phyloP scores from a whole-genome alignment of 192 early-diverging fungal species.

The Mortierella antarctica region DNA sequence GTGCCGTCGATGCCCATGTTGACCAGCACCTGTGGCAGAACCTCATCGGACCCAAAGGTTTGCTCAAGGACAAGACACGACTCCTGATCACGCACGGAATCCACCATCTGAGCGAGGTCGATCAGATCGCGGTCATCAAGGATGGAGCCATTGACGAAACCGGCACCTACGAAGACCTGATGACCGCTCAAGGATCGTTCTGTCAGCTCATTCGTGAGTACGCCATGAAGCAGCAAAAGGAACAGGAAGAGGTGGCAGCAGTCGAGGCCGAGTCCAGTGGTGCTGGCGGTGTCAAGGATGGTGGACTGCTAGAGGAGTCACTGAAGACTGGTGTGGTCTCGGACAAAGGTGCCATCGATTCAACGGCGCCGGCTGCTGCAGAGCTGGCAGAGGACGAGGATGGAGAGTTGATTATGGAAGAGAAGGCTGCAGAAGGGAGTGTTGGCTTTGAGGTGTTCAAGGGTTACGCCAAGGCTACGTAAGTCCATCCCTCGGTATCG shows the following conservation, averaged over 20 bases:
- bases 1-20: slow-evolving; percentile 74
- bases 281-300: slow-evolving; percentile 39
- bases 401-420: slow-evolving; percentile 79
- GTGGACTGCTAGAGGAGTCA: slow-evolving; percentile 22
- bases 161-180: slow-evolving; percentile 73
- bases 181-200: slow-evolving; percentile 67
- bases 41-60: slow-evolving; percentile 84
- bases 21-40: slow-evolving; percentile 87
- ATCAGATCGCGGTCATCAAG: slow-evolving; percentile 76
- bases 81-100: slow-evolving; percentile 88
- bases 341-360: background rate
- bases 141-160: slow-evolving; percentile 76
- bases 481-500: background rate
- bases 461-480: slow-evolving; percentile 71
- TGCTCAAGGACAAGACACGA: slow-evolving; percentile 82
- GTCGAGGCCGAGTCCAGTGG: slow-evolving; percentile 29
- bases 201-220: slow-evolving; percentile 78
- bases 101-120: slow-evolving; percentile 73
- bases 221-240: slow-evolving; percentile 1
- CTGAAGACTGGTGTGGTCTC: slow-evolving; percentile 36
- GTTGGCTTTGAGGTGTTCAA: slow-evolving; percentile 81
- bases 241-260: slow-evolving; percentile 35
- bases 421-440: slow-evolving; percentile 79
- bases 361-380: slow-evolving; percentile 16
- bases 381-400: slow-evolving; percentile 85